Evolutionary conservation across 2,329 filamentous ascomycete genomes (phyloP).

Genomic region (Conoideocrella luteorostrata): DNA sequence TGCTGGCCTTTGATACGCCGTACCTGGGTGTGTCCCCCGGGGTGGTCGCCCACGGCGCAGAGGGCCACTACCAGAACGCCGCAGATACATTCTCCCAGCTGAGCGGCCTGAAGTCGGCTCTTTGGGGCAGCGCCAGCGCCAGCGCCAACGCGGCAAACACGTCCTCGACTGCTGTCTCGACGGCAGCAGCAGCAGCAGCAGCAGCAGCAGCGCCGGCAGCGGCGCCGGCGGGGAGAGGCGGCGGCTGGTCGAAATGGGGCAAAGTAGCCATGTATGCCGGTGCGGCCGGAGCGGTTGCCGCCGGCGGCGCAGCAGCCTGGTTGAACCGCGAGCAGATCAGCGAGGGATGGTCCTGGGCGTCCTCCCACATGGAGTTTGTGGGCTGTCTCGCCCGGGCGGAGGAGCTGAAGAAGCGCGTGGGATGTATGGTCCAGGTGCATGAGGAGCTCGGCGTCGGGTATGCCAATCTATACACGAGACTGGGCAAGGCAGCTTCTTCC

Average conservation of each 20-base stretch:
- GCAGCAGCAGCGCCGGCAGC: constrained; percentile 4
- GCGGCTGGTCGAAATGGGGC: constrained; percentile 72
- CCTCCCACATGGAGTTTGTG: constrained; percentile 89
- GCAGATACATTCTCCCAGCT: constrained; percentile 65
- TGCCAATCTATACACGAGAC: constrained; percentile 78
- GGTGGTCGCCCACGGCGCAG: constrained; percentile 79
- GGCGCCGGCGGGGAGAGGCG: constrained; percentile 12
- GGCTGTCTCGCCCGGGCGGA: constrained; percentile 80
- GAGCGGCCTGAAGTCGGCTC: constrained; percentile 57
- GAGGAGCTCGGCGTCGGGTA: constrained; percentile 66
- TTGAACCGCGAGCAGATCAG: constrained; percentile 74
- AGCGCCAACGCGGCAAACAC: constrained; percentile 13
- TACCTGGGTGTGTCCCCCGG: constrained; percentile 77
- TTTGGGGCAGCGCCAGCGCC: no score
- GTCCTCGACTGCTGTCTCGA: background rate
- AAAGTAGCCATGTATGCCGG: constrained; percentile 81
- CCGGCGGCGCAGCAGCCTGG: constrained; percentile 79
- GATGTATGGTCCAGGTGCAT: constrained; percentile 58
- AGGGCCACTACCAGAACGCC: constrained; percentile 71
- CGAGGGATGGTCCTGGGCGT: constrained; percentile 72
- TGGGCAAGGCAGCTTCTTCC: constrained; percentile 61
- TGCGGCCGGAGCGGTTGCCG: constrained; percentile 74
- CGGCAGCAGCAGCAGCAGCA: constrained; percentile 11
- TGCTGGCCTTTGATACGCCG: constrained; percentile 91
- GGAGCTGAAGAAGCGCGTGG: constrained; percentile 69